Base-by-base conservation (phyloP, 345 rosid species). In the Aquilaria malaccensis region DNA sequence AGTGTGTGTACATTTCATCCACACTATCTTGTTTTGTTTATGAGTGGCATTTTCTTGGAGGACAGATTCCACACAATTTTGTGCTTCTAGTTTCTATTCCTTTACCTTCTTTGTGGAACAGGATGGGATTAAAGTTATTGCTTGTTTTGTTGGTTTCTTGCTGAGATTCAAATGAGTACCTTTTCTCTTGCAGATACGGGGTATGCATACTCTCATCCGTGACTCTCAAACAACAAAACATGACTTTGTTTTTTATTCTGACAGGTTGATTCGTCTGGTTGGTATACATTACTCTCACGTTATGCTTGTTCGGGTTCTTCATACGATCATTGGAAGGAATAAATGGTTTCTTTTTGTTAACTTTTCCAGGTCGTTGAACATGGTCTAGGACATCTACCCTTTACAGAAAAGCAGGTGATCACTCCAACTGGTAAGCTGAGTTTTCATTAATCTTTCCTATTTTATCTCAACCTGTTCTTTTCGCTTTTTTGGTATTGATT, bases 191-290 rank as follows among this genome's bases (percentile, higher is more conserved):
- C 86, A 94, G 99, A 94, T 90, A 74, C 78, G 96, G 67, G 99
- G 99, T 66, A 94, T 94, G 99, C 99, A 94, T 79, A 94, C 99
- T 64, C 96, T 94, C 45, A 86, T 94, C 78, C 99, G 99, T 64
- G 99, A 90, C 76, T 60, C 92, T 73, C 89, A 84, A 75, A 89
- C 87, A 72, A 86, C 97, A 53, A 94, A 86, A 72, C 97, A 94
- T 73, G 97, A 94, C 77, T 94, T 94, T 56, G 88, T 94, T 67
- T 94, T 94, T 64, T 94, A 94, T 78, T 68, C 97, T 76, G 99
- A 90, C 65, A 81, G 99, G 60, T 78, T 94, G 85, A 94, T 94
- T 79, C 96, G 99, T 71, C 79, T 94, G 94, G 98, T 93, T 73
- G 29, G 91, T 69, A 48, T 58, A 74, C 52, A 60, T 51, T 46